phyloP scores from a whole-genome alignment of 1,284 basidiomycete genomes.

The Cutaneotrichosporon spelunceum region DNA sequence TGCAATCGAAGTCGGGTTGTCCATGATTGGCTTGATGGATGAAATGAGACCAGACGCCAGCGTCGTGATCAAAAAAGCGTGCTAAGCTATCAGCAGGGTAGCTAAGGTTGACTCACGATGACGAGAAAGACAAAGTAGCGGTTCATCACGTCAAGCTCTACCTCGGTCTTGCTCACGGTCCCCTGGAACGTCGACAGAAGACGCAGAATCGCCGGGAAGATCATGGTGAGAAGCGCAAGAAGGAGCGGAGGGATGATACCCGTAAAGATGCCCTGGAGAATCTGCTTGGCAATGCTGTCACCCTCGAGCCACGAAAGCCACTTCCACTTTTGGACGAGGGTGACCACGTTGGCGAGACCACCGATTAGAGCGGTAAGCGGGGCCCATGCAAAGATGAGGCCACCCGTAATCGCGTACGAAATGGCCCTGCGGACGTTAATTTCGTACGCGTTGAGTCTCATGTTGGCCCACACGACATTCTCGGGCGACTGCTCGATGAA shows the following conservation, averaged over 20 bases:
- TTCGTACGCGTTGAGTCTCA: slow-evolving; percentile 74
- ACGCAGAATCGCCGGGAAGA: slow-evolving; percentile 67
- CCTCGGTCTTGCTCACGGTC: slow-evolving; percentile 65
- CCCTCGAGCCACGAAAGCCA: slow-evolving; percentile 66
- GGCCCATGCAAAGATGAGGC: slow-evolving; percentile 65
- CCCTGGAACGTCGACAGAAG: slow-evolving; percentile 67
- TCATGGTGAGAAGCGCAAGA: slow-evolving; percentile 64
- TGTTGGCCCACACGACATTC: slow-evolving; percentile 66
- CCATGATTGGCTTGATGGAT: slow-evolving; percentile 32
- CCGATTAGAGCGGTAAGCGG: slow-evolving; percentile 54
- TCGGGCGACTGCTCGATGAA: slow-evolving; percentile 66
- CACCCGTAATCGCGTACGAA: slow-evolving; percentile 58
- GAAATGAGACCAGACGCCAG: slow-evolving; percentile 63
- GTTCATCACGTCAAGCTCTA: slow-evolving; percentile 70
- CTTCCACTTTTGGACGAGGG: slow-evolving; percentile 52
- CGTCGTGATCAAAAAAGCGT: slow-evolving; percentile 67
- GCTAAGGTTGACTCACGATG: slow-evolving; percentile 54
- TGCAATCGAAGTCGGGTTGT: slow-evolving; percentile 58
- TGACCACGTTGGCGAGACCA: slow-evolving; percentile 22
- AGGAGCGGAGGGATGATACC: slow-evolving; percentile 65
- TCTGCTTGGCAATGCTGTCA: slow-evolving; percentile 28
- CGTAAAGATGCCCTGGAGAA: slow-evolving; percentile 62
- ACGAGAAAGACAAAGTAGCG: slow-evolving; percentile 72
- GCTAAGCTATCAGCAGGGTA: slow-evolving; percentile 30
- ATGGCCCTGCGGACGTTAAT: slow-evolving; percentile 58